Conservation (phyloP, 495 filamentous ascomycete genomes). For the Neurospora tetraspora region DNA sequence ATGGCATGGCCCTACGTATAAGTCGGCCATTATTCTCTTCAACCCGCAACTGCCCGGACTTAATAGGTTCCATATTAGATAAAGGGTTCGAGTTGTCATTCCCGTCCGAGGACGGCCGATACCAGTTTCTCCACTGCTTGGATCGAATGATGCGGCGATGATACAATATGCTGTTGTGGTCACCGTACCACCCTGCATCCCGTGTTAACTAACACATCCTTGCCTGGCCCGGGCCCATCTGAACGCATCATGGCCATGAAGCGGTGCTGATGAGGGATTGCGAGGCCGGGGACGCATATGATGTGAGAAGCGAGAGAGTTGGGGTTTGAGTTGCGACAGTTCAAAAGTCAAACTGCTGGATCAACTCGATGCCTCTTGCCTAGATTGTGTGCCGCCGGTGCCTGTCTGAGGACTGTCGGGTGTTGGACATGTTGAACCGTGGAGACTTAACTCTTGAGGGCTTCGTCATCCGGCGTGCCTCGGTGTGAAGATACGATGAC, state of each 20-base stretch:
- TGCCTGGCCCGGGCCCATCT: background rate
- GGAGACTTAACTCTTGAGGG: background rate
- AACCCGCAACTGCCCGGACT: background rate
- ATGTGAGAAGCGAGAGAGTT: background rate
- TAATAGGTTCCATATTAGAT: background rate
- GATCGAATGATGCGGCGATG: constrained; percentile 15
- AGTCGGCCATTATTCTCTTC: background rate
- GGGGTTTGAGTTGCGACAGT: background rate
- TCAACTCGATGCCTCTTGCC: background rate
- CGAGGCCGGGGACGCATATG: background rate
- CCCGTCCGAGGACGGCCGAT: background rate
- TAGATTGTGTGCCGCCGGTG: background rate
- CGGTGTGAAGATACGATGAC: background rate
- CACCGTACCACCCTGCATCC: constrained; percentile 1
- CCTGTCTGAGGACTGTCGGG: background rate
- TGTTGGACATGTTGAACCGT: background rate
- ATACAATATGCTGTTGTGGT: constrained; percentile 9
- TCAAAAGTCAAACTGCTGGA: background rate
- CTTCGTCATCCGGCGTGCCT: background rate
- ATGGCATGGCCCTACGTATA: background rate
- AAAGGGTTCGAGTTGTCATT: background rate
- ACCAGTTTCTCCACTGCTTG: constrained; percentile 1
- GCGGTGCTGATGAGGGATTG: background rate
- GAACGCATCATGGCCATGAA: background rate
- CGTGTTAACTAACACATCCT: background rate